Evolutionary conservation across 768 basidiomycete genomes (phyloP), one percentile per base, ranked within the genome.

Genomic region (Phanerochaete sordida): DNA sequence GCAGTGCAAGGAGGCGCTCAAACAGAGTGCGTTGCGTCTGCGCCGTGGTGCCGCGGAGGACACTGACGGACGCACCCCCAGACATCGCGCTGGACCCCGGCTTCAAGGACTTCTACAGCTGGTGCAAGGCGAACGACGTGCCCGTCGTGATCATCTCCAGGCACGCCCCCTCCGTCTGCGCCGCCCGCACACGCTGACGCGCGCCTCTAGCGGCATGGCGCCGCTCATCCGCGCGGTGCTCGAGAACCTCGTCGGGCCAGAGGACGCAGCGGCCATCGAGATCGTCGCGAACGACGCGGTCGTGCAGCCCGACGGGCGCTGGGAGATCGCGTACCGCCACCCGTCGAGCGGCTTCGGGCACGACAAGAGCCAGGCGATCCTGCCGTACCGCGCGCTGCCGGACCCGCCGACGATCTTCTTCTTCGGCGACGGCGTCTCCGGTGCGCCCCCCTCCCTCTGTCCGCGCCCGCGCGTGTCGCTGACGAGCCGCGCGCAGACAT

Each of bases 361-460:
- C 71, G 97, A 99, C 75, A 99, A 99, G 76, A 93, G 91, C 7
- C 89, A 88, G 65, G 93, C 96, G 2, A 98, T 98, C 66, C 76
- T 95, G 33, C 95, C 93, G 0, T 99, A 98, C 75, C 80, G 86
- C n/a, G 75, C 79, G 44, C 79, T 95, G 45, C 66, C 77, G 6
- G 70, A 84, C 49, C 84, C 87, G 4, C 96, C 97, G 2, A 86
- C 83, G 1, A 77, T 96, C 11, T 96, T 99, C 76, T 99, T 97
- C 84, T 95, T 97, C 64, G 97, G 97, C 0, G 97, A 99, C 71
- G 97, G 97, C 33, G 97, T 97, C 52, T 95, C 93, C 58, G 94
- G 93, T 91, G 60, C 44, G 82, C 75, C 28, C 26, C 12, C 59
- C 11, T 23, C n/a, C 47, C 15, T 31, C 35, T 48, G 31, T 23